Evolutionary conservation across 1,284 basidiomycete species (phyloP).

Genomic region (Pseudozyma hubeiensis): DNA sequence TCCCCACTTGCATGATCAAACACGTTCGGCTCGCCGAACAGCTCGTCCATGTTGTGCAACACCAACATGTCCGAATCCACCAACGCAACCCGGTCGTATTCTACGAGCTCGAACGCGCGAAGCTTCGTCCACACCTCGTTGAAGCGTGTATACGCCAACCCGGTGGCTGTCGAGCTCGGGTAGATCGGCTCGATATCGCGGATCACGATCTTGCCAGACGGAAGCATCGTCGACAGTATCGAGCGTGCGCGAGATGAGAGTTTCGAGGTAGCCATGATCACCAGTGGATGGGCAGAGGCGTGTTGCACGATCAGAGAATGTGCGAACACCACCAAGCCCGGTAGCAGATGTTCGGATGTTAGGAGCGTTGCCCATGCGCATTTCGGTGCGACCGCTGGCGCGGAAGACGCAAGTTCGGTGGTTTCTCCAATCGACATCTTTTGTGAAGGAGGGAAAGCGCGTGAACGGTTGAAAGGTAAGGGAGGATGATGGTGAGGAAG

Average conservation of each 20-base stretch:
- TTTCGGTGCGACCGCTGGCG: neutral
- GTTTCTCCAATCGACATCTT: conserved; percentile 30
- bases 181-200: conserved; percentile 49
- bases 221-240: conserved; percentile 43
- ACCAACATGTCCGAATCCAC: conserved; percentile 94
- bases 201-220: conserved; percentile 16
- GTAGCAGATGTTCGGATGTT: conserved; percentile 58
- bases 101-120: conserved; percentile 58
- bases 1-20: conserved; percentile 72
- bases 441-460: neutral
- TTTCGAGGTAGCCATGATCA: conserved; percentile 55
- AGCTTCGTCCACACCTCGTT: conserved; percentile 67
- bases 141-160: conserved; percentile 53
- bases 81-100: conserved; percentile 79
- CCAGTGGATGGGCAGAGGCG: conserved; percentile 48
- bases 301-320: conserved; percentile 50
- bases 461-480: neutral
- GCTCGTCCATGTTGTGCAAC: conserved; percentile 87
- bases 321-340: conserved; percentile 57
- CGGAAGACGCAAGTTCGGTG: neutral
- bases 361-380: conserved; percentile 61
- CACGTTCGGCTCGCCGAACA: conserved; percentile 73
- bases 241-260: conserved; percentile 32
- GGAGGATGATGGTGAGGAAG: no score
- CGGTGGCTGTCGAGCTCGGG: conserved; percentile 20